Evolutionary conservation across 2,329 filamentous ascomycete genomes (phyloP).

Genomic region (Epichloe festucae): DNA sequence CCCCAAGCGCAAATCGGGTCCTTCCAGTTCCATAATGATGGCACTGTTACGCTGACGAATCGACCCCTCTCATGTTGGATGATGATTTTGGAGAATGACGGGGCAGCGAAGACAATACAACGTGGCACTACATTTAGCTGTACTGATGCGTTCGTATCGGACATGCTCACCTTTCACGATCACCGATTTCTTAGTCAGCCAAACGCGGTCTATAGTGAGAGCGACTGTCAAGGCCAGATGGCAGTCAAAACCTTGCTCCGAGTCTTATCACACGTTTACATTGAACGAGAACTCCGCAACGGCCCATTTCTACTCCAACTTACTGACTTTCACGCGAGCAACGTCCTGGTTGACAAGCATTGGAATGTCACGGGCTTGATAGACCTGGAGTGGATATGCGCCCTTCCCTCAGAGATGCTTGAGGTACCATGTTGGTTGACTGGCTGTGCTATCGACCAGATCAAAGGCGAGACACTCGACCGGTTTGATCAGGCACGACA

Average conservation of each 20-base stretch:
- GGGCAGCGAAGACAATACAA: constrained; percentile 16
- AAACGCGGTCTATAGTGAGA: constrained; percentile 12
- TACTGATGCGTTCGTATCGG: constrained; percentile 15
- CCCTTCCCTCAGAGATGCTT: too few species aligned
- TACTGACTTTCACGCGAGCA: constrained; percentile 20
- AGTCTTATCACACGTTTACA: constrained; percentile 11
- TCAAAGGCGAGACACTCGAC: too few species aligned
- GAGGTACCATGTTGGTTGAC: too few species aligned
- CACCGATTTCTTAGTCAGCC: constrained; percentile 13
- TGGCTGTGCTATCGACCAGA: too few species aligned
- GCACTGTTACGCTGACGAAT: constrained; percentile 19
- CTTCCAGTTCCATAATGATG: constrained; percentile 8
- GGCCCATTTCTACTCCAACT: constrained; percentile 17
- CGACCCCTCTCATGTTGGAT: constrained; percentile 15
- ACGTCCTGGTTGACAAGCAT: constrained; percentile 21
- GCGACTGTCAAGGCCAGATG: constrained; percentile 11
- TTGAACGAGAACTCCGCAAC: constrained; percentile 6
- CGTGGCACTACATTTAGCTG: constrained; percentile 17
- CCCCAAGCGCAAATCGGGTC: background rate
- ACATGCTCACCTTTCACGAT: constrained; percentile 13
- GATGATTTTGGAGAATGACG: constrained; percentile 21
- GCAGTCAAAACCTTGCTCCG: constrained; percentile 14
- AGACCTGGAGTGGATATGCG: too few species aligned
- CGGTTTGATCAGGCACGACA: too few species aligned
- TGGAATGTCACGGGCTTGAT: constrained; percentile 13